Conservation (phyloP, 345 rosid genomes). For the Trapa incisa region DNA sequence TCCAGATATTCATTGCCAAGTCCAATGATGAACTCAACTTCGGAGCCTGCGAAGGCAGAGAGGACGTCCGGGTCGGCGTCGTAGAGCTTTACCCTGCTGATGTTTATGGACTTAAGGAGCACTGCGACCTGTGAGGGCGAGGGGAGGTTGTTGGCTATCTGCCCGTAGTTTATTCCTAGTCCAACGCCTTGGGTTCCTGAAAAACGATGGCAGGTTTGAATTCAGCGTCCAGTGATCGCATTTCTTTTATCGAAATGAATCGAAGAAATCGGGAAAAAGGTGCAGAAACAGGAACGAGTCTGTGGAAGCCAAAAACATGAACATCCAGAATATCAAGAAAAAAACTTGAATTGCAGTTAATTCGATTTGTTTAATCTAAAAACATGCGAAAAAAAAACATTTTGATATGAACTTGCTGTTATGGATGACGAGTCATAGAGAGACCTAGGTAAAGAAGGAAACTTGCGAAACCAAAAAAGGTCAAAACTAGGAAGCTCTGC, state of each 20-base stretch:
- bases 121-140: conserved; percentile 42
- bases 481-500: background rate
- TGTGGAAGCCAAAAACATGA: background rate
- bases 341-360: background rate
- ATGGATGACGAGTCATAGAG: no score
- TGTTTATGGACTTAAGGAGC: conserved; percentile 50
- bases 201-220: background rate
- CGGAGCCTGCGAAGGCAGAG: conserved; percentile 48
- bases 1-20: conserved; percentile 50
- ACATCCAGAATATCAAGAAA: background rate
- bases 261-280: background rate
- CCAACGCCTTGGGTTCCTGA: conserved; percentile 22
- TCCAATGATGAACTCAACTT: conserved; percentile 60
- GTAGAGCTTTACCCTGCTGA: conserved; percentile 59
- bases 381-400: background rate
- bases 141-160: conserved; percentile 75
- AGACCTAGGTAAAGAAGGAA: background rate
- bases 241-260: background rate
- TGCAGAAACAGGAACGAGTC: background rate
- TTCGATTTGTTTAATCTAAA: background rate
- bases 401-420: background rate
- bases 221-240: background rate
- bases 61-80: conserved; percentile 75
- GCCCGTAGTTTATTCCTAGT: conserved; percentile 85
- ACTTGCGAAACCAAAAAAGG: background rate